Percentiles rank a stretch among this genome's conserved stretches.
Evolutionary conservation across 2,329 filamentous ascomycete species (phyloP).

Genomic region (Periconia sp.): DNA sequence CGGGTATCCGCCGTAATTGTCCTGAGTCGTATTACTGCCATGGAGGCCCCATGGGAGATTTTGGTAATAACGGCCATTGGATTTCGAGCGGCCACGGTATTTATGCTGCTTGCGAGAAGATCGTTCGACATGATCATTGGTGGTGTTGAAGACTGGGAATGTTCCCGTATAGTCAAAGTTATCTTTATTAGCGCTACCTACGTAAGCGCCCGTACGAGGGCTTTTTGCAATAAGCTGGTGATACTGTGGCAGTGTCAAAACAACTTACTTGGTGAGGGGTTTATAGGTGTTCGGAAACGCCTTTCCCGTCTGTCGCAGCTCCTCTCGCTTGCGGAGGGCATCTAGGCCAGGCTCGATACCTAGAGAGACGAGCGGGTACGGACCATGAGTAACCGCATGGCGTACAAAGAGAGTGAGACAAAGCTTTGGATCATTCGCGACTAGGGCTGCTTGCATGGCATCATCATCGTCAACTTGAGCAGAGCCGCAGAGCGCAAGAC

Average conservation of each 20-base stretch:
- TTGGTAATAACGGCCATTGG: too few species aligned
- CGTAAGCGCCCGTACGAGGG: not conserved
- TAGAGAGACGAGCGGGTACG: constrained; percentile 4
- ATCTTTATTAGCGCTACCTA: too few species aligned
- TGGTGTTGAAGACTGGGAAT: not conserved
- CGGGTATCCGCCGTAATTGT: not conserved
- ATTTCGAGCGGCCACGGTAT: too few species aligned
- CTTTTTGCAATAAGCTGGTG: too few species aligned
- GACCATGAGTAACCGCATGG: constrained; percentile 7
- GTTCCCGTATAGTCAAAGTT: too few species aligned
- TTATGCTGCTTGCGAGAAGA: too few species aligned
- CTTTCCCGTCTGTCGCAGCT: constrained; percentile 1
- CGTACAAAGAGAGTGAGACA: constrained; percentile 9
- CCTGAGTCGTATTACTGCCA: not conserved
- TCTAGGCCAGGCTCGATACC: constrained; percentile 1
- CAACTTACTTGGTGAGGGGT: not conserved
- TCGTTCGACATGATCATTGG: too few species aligned
- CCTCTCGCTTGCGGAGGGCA: constrained; percentile 2
- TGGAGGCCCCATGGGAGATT: not conserved
- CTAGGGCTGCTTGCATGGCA: not conserved
- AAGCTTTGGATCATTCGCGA: constrained; percentile 4
- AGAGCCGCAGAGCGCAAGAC: constrained; percentile 1
- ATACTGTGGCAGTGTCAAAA: too few species aligned
- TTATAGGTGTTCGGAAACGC: constrained; percentile 1
- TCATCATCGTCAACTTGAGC: constrained; percentile 1